Evolutionary conservation across 1,284 basidiomycete genomes (phyloP).

Genomic region (Apiotrichum gracile): DNA sequence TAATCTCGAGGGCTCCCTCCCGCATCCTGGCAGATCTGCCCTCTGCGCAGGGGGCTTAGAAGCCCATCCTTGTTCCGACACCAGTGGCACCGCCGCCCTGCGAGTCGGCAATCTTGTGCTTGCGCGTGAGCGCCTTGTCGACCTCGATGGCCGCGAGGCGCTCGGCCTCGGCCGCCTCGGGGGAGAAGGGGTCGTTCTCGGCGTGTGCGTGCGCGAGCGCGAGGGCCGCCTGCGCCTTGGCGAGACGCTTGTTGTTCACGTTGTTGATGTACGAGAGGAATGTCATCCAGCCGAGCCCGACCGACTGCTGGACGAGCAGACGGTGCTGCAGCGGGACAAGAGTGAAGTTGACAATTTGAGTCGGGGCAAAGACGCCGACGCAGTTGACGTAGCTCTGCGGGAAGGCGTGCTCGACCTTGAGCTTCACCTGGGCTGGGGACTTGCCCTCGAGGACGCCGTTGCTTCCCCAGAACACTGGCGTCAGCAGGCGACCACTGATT

Average conservation of each 20-base stretch:
- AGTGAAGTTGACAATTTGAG: slow-evolving; percentile 74
- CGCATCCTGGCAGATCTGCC: too few species aligned
- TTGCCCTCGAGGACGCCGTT: slow-evolving; percentile 44
- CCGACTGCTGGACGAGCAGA: slow-evolving; percentile 68
- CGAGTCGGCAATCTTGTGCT: slow-evolving; percentile 18
- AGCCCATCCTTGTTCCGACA: slow-evolving; percentile 32
- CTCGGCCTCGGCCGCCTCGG: slow-evolving; percentile 2
- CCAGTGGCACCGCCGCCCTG: slow-evolving; percentile 32
- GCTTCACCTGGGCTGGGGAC: slow-evolving; percentile 26
- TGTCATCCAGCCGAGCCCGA: slow-evolving; percentile 69
- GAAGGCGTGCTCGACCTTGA: slow-evolving; percentile 39
- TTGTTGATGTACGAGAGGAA: slow-evolving; percentile 39
- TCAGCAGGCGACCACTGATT: neutral
- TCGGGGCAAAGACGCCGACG: slow-evolving; percentile 63
- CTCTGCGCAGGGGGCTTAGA: too few species aligned
- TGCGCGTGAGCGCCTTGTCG: slow-evolving; percentile 18
- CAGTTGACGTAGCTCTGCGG: slow-evolving; percentile 34
- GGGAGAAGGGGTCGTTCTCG: neutral
- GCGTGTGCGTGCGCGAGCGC: slow-evolving; percentile 16
- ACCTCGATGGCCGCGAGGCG: slow-evolving; percentile 19
- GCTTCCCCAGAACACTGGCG: slow-evolving; percentile 35
- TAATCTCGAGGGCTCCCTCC: too few species aligned
- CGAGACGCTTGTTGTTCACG: slow-evolving; percentile 30
- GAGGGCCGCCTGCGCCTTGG: slow-evolving; percentile 16
- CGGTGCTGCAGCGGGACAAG: slow-evolving; percentile 71